phyloP scores from a whole-genome alignment of 2,329 filamentous ascomycete species.

The Neofusicoccum umdonicola region DNA sequence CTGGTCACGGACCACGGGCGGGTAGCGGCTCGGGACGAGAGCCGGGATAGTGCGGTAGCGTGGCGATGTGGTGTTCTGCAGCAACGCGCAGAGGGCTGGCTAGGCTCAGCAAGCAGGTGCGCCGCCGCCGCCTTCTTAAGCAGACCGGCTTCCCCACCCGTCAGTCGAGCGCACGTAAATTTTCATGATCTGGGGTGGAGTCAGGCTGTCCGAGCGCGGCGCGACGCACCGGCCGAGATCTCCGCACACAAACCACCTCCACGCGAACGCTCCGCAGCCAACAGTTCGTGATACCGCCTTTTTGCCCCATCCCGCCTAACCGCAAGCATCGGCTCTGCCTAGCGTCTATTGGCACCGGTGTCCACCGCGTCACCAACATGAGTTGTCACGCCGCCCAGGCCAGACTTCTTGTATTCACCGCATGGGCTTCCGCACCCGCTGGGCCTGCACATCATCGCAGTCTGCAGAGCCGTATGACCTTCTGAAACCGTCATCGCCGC shows the following conservation, averaged over 20 bases:
- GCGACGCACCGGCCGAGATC: constrained; percentile 9
- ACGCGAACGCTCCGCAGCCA: constrained; percentile 2
- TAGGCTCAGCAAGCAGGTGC: background rate
- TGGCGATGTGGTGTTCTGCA: background rate
- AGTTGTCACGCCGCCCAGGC: constrained; percentile 1
- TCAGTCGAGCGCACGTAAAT: constrained; percentile 10
- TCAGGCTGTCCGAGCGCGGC: constrained; percentile 4
- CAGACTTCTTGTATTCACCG: background rate
- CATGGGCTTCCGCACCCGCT: background rate
- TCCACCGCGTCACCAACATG: constrained; percentile 8
- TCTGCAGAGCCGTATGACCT: background rate
- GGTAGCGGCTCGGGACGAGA: background rate
- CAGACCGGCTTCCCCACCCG: background rate
- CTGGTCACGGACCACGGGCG: background rate
- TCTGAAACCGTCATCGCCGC: background rate
- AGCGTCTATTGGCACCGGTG: constrained; percentile 2
- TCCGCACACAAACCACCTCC: constrained; percentile 13
- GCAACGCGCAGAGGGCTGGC: background rate
- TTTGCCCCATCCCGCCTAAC: background rate
- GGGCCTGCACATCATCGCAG: background rate
- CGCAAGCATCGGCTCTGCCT: background rate
- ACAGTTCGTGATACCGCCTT: constrained; percentile 8
- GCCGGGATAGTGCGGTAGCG: background rate
- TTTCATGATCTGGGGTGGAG: background rate
- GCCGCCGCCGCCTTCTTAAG: background rate